Evolutionary conservation across 176 grass and related monocot genomes (phyloP).

Genomic region (Aegilops tauschii): DNA sequence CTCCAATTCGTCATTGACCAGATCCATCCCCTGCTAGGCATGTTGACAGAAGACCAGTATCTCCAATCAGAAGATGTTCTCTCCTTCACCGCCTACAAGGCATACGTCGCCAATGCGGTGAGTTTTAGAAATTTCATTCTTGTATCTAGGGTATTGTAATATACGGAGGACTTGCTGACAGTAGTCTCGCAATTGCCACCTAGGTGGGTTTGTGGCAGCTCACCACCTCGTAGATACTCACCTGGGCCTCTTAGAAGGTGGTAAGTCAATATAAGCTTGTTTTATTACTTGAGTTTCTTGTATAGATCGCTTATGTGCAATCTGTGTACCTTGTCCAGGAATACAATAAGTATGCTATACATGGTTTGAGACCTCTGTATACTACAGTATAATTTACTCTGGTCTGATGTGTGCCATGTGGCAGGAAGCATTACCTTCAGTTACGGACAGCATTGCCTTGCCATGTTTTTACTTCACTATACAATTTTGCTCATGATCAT

Average conservation of each 20-base stretch:
- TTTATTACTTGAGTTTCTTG: not conserved
- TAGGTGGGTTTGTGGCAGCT: slow-evolving; percentile 75
- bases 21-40: slow-evolving; percentile 47
- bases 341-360: too few species aligned
- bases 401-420: not conserved
- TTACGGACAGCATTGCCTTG: not conserved
- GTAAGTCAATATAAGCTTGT: slow-evolving; percentile 45
- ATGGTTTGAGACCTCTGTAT: not conserved
- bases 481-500: too few species aligned
- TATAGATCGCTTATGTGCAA: too few species aligned
- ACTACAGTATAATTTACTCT: not conserved
- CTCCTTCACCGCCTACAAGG: slow-evolving; percentile 65
- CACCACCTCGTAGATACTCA: slow-evolving; percentile 56
- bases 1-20: slow-evolving; percentile 45
- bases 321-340: too few species aligned
- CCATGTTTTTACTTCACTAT: not conserved
- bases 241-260: slow-evolving; percentile 68
- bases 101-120: slow-evolving; percentile 63
- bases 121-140: slow-evolving; percentile 13
- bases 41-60: slow-evolving; percentile 56
- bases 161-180: not conserved
- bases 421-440: not conserved
- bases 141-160: not conserved
- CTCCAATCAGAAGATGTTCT: slow-evolving; percentile 69
- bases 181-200: slow-evolving; percentile 33